Conservation (phyloP, 768 basidiomycete species). For the Strobilomyces echinocephalus region DNA sequence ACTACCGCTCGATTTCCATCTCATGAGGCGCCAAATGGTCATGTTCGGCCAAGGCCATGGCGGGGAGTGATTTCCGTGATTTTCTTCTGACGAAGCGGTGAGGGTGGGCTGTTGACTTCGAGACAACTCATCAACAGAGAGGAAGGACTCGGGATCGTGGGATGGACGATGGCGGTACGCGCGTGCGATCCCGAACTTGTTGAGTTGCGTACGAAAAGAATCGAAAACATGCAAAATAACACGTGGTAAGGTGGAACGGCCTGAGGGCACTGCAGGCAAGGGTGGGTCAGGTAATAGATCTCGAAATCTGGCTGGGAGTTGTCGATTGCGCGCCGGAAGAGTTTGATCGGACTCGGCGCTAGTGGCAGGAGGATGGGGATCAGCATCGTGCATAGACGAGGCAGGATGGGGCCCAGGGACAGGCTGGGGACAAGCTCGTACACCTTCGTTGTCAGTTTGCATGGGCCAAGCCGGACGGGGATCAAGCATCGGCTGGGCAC, state of each 20-base stretch:
- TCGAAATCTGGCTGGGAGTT: background rate
- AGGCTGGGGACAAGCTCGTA: background rate
- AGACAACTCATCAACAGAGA: background rate
- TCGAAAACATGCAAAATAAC: background rate
- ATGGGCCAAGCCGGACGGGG: too few relatives aligned
- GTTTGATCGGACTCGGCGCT: background rate
- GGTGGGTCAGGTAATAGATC: background rate
- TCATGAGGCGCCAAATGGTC: background rate
- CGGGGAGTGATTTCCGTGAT: background rate
- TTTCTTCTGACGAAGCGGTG: background rate
- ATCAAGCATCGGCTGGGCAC: too few relatives aligned
- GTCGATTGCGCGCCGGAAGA: background rate
- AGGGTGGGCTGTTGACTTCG: background rate
- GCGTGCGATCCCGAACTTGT: background rate
- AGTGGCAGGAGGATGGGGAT: background rate
- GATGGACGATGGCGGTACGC: background rate
- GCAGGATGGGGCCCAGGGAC: background rate
- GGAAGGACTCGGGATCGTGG: background rate
- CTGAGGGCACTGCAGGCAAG: background rate
- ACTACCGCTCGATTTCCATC: background rate
- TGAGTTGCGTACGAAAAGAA: background rate
- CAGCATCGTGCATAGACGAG: background rate
- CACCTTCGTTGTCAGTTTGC: too few relatives aligned
- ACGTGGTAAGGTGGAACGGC: background rate
- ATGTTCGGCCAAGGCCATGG: background rate